Evolutionary conservation across 108 stramenopile species (phyloP).

Genomic region (Skeletonema tropicum): DNA sequence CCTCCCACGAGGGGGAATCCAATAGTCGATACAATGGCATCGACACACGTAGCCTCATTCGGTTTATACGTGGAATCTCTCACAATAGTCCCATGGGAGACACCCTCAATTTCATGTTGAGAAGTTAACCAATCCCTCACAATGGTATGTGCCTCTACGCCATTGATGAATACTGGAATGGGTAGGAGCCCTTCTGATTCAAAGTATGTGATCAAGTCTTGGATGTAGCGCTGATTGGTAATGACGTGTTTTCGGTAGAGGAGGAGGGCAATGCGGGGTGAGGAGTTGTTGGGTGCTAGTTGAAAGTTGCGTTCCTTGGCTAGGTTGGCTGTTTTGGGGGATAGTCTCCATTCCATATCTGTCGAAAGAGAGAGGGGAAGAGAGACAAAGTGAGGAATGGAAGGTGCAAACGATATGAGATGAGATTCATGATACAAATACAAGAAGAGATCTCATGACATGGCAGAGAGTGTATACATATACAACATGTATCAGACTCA

Average conservation of each 20-base stretch:
- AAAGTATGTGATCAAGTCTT: conserved; percentile 68
- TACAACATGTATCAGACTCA: neutral
- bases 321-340: conserved; percentile 23
- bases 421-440: neutral
- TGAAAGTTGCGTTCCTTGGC: conserved; percentile 40
- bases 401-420: too few relatives aligned
- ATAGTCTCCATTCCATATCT: conserved; percentile 76
- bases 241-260: conserved; percentile 90
- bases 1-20: conserved; percentile 90
- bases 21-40: conserved; percentile 85
- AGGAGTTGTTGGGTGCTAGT: conserved; percentile 55
- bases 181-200: conserved; percentile 76
- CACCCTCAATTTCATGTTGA: conserved; percentile 54
- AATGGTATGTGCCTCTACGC: conserved; percentile 90
- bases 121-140: conserved; percentile 87
- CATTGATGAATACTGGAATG: conserved; percentile 91
- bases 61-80: conserved; percentile 55
- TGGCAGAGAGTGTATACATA: neutral
- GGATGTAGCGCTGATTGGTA: conserved; percentile 78
- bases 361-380: neutral
- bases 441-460: neutral
- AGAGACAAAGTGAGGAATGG: neutral
- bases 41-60: conserved; percentile 56
- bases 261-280: conserved; percentile 77
- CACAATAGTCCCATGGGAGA: conserved; percentile 32